Base-by-base conservation (phyloP, 345 rosid species). In the Salix brachista region DNA sequence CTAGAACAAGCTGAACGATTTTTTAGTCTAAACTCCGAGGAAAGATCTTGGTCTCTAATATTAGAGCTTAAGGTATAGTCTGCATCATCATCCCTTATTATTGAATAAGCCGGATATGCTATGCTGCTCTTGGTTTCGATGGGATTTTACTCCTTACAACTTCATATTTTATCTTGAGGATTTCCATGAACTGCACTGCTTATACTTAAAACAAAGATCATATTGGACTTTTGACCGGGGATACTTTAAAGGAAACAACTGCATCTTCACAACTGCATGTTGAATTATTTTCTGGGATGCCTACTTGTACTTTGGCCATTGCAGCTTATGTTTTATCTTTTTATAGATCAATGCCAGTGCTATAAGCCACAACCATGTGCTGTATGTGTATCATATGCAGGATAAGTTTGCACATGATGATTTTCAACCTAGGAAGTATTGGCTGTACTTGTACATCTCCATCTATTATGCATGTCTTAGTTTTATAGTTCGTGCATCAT, bases 51-150 rank as follows among this genome's bases (percentile, higher is more conserved):
- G 87, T 85, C 88, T 80, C 86, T 34, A 30, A 34, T 90, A 73
- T 76, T 83, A 73, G 83, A 84, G 76, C 88, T 90, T 69, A 84
- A 84, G 90, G 97, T 90, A 84, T 81, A 87, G 21, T 14, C 3
- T 50, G 61, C 25, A 9, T 19, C 25, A 37, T 11, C 17, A 65
- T 41, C n/a, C 10, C 26, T 34, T 6, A 60, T 39, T 73, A 28
- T 9, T 39, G 21, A 30, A 65, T 54, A 50, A 37, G 65, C 46
- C 8, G 52, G 60, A 39, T 18, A 6, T 13, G 2, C 61, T 18
- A 6, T 37, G 13, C 37, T 23, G 52, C 16, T 74, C 7, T 65
- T 44, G 16, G 41, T 32, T 74, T 30, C 16, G 11, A 30, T 50
- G 65, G 14, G 18, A 50, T 50, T 52, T 18, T 54, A 7, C 10